These are phyloP conservation scores for Lenwebbia sp. DNA, from an alignment of 345 rosid species.

Conservation along the genomic window DNA sequence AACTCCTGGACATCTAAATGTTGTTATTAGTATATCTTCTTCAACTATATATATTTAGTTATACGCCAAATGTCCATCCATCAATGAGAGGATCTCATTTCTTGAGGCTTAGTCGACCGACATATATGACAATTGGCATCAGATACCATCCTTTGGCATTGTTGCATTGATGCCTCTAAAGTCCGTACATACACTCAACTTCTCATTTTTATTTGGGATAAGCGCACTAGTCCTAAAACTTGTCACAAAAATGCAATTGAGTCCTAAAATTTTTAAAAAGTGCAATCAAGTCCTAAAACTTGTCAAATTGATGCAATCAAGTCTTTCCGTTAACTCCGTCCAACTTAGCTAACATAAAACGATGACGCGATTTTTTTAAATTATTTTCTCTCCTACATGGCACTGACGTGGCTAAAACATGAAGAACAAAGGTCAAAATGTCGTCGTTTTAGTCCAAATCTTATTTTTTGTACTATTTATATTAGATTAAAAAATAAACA, in stretches of 20 bases:
- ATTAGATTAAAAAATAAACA: too few species aligned
- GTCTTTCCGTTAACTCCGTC: too few species aligned
- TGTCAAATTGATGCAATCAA: neutral
- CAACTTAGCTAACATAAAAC: too few species aligned
- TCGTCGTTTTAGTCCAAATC: too few species aligned
- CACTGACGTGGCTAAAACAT: too few species aligned
- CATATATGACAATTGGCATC: neutral
- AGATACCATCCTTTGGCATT: neutral
- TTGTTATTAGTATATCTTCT: neutral
- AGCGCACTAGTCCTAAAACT: neutral
- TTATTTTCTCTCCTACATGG: too few species aligned
- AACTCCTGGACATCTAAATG: neutral
- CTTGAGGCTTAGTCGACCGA: neutral
- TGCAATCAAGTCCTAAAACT: neutral
- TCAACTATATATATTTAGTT: neutral
- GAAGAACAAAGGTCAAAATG: too few species aligned
- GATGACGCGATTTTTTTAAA: too few species aligned
- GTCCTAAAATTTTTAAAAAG: neutral
- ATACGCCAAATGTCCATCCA: neutral
- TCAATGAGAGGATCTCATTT: neutral
- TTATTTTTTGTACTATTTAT: too few species aligned
- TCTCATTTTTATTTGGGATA: neutral
- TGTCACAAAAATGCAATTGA: fast-evolving
- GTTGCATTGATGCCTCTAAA: neutral
- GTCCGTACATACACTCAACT: neutral